Conservation (phyloP, 768 basidiomycete genomes). For the Tephrocybe rancida region DNA sequence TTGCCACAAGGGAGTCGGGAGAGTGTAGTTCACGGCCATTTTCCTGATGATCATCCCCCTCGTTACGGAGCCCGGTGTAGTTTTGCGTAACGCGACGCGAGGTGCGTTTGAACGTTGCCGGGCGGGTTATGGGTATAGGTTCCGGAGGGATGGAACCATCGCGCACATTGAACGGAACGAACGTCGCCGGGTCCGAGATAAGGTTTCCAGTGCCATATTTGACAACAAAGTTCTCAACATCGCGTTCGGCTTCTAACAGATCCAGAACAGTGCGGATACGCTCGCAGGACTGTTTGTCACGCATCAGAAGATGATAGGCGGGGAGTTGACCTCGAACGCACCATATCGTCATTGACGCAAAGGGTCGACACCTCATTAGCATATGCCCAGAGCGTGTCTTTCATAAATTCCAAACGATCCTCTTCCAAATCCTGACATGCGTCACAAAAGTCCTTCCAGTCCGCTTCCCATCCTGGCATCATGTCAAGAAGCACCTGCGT, state of each 20-base stretch:
- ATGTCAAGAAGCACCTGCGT: constrained; percentile 75
- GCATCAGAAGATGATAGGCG: constrained; percentile 4
- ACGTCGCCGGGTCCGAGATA: constrained; percentile 78
- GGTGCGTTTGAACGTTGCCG: constrained; percentile 32
- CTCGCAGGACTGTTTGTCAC: constrained; percentile 78
- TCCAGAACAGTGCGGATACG: constrained; percentile 83
- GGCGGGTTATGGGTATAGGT: constrained; percentile 22
- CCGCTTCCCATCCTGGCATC: constrained; percentile 80
- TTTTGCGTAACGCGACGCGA: constrained; percentile 25
- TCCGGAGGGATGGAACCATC: constrained; percentile 22
- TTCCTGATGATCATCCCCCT: constrained; percentile 19
- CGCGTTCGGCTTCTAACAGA: constrained; percentile 80
- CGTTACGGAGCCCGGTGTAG: constrained; percentile 4
- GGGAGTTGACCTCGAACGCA: constrained; percentile 2
- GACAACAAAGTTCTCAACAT: constrained; percentile 84
- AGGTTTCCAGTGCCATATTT: constrained; percentile 85
- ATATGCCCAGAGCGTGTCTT: constrained; percentile 93
- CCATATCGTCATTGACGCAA: constrained; percentile 96
- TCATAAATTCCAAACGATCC: constrained; percentile 90
- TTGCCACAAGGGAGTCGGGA: constrained; percentile 49
- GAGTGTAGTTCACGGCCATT: constrained; percentile 34
- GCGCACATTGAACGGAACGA: constrained; percentile 63
- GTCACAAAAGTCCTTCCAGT: constrained; percentile 96
- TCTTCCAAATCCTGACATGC: constrained; percentile 97
- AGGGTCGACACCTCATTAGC: constrained; percentile 93